Percentiles rank a stretch among this genome's conserved stretches.
Evolutionary conservation across 2,329 filamentous ascomycete species (phyloP).

Genomic region (Nannizziopsis barbatae): DNA sequence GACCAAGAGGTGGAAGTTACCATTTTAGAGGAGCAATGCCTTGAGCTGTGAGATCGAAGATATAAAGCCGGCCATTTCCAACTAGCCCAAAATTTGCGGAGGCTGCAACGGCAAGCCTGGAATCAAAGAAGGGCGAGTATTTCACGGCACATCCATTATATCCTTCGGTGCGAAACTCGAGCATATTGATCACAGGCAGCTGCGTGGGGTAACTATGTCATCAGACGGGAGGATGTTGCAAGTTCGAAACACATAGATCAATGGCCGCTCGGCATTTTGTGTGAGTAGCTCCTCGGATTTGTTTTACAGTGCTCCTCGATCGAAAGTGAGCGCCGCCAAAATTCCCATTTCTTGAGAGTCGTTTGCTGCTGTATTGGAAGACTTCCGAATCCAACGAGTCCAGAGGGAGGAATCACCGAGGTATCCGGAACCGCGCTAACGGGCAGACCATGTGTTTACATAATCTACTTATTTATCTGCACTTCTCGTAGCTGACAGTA

Average conservation of each 20-base stretch:
- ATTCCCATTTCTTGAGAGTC: conserved; percentile 2
- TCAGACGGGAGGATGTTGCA: neutral
- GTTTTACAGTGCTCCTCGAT: neutral
- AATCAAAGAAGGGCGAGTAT: conserved; percentile 97
- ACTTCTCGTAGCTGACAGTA: too few relatives aligned
- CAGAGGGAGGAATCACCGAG: conserved; percentile 10
- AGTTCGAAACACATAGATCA: neutral
- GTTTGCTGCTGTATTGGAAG: conserved; percentile 6
- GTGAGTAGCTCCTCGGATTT: neutral
- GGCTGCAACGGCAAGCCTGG: conserved; percentile 75
- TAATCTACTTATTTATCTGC: too few relatives aligned
- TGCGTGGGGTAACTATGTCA: conserved; percentile 1
- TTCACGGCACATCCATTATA: conserved; percentile 96
- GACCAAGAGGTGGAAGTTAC: conserved; percentile 31
- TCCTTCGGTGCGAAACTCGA: conserved; percentile 85
- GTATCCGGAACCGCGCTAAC: neutral
- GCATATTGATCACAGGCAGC: conserved; percentile 48
- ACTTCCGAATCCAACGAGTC: neutral
- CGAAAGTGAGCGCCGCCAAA: neutral
- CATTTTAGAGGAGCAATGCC: conserved; percentile 78
- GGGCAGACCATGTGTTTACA: too few relatives aligned
- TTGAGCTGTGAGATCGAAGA: conserved; percentile 68
- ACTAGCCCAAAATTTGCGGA: conserved; percentile 96
- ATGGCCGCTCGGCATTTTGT: conserved; percentile 1
- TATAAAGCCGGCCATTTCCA: conserved; percentile 82